A percentile compares a stretch with the other conserved stretches of the same genome.
Evolutionary conservation across 176 grass and related monocot genomes (phyloP).

Genomic region (Typha latifolia): DNA sequence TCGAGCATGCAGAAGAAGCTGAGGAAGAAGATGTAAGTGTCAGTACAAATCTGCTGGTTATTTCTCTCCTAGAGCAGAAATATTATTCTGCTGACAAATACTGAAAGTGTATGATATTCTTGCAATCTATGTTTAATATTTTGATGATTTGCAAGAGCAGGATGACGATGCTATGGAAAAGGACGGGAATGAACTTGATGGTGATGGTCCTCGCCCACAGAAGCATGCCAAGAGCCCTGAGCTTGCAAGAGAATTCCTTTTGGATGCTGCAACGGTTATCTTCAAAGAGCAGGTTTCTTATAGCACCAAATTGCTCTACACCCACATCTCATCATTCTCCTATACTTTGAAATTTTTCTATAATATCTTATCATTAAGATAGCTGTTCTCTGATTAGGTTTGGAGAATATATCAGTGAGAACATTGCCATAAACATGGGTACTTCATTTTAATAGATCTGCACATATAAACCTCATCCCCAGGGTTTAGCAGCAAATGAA

Average conservation of each 20-base stretch:
- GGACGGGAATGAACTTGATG: constrained; percentile 81
- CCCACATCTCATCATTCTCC: background rate
- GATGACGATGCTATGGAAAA: constrained; percentile 91
- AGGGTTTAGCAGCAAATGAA: too few relatives aligned
- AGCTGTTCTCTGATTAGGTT: too few relatives aligned
- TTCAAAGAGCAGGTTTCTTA: constrained; percentile 84
- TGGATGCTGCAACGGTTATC: constrained; percentile 86
- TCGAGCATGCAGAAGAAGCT: constrained; percentile 94
- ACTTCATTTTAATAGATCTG: too few relatives aligned
- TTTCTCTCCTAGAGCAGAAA: background rate
- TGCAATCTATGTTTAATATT: background rate
- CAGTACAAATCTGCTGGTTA: background rate
- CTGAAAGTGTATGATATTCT: too few relatives aligned
- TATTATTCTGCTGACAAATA: background rate
- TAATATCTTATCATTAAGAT: background rate
- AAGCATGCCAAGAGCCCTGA: constrained; percentile 97
- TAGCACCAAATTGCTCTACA: background rate
- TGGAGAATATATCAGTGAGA: too few relatives aligned
- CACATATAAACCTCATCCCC: too few relatives aligned
- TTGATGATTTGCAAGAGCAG: constrained; percentile 20
- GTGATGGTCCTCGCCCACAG: constrained; percentile 55
- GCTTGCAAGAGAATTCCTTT: constrained; percentile 90
- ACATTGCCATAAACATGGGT: too few relatives aligned
- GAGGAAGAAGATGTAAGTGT: constrained; percentile 88
- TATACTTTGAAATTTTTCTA: background rate